phyloP scores from a whole-genome alignment of 495 filamentous ascomycete species.

The Articulospora tetracladia region DNA sequence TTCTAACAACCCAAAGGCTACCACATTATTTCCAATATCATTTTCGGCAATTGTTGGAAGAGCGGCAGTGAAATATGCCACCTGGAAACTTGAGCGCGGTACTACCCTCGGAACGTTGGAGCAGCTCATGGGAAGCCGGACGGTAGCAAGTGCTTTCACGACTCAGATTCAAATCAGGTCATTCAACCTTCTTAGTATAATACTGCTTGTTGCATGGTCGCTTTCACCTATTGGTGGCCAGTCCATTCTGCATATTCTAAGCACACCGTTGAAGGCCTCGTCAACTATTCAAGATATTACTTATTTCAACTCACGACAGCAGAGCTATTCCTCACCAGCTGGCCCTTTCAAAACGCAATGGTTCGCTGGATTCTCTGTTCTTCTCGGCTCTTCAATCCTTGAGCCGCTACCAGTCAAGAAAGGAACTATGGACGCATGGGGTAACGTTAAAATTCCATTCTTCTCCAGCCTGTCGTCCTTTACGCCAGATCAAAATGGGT shows the following conservation, averaged over 20 bases:
- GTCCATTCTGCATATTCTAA: slow-evolving; percentile 17
- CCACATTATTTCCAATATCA: slow-evolving; percentile 21
- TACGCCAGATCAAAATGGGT: slow-evolving; percentile 11
- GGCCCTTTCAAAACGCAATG: slow-evolving; percentile 1
- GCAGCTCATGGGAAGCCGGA: slow-evolving; percentile 23
- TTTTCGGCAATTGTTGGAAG: slow-evolving; percentile 19
- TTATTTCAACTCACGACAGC: slow-evolving; percentile 19
- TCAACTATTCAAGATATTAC: not conserved
- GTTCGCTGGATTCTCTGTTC: slow-evolving; percentile 14
- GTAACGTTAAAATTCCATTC: slow-evolving; percentile 22
- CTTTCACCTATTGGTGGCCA: slow-evolving; percentile 22
- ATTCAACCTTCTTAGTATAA: slow-evolving; percentile 14
- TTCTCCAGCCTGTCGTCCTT: slow-evolving; percentile 1
- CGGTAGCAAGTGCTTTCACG: slow-evolving; percentile 18
- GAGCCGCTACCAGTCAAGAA: slow-evolving; percentile 3
- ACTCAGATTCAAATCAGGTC: slow-evolving; percentile 18
- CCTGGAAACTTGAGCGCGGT: slow-evolving; percentile 22
- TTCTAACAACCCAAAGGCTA: slow-evolving; percentile 9
- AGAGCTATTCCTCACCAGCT: slow-evolving; percentile 9
- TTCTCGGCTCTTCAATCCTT: slow-evolving; percentile 13
- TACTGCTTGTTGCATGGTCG: slow-evolving; percentile 16
- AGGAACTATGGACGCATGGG: slow-evolving; percentile 13
- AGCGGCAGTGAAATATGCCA: slow-evolving; percentile 16
- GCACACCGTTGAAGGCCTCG: slow-evolving; percentile 1
- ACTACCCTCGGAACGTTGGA: slow-evolving; percentile 18